Percentiles rank a stretch among this genome's conserved stretches.
phyloP scores from a whole-genome alignment of 1,284 basidiomycete species.

The Exobasidium rhododendri region DNA sequence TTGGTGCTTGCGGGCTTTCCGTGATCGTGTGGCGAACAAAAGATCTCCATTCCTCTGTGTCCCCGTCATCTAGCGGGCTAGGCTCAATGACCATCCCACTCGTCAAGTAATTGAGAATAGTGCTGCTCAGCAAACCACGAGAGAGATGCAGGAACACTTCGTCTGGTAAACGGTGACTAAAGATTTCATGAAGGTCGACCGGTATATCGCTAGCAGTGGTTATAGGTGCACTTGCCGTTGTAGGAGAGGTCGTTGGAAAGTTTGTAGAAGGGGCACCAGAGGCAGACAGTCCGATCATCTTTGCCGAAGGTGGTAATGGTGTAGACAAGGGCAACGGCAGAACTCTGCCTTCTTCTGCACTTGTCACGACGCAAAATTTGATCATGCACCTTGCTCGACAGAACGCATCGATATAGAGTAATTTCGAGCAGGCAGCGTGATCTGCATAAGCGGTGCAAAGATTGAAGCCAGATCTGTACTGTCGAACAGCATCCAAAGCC shows the following conservation, averaged over 20 bases:
- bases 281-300: conserved; percentile 3
- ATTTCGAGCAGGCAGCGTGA: conserved; percentile 62
- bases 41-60: conserved; percentile 86
- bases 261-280: conserved; percentile 17
- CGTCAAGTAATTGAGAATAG: conserved; percentile 84
- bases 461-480: conserved; percentile 43
- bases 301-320: conserved; percentile 54
- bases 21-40: conserved; percentile 95
- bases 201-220: conserved; percentile 82
- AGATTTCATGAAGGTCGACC: conserved; percentile 86
- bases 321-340: conserved; percentile 80
- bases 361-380: conserved; percentile 85
- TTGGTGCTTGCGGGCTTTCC: conserved; percentile 79
- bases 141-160: conserved; percentile 96
- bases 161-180: conserved; percentile 89
- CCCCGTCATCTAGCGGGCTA: conserved; percentile 89
- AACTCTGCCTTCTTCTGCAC: conserved; percentile 79
- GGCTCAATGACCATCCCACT: conserved; percentile 75
- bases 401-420: conserved; percentile 79
- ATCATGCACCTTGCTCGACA: conserved; percentile 86
- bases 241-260: conserved; percentile 58
- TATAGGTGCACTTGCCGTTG: conserved; percentile 61
- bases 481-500: conserved; percentile 57
- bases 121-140: conserved; percentile 79
- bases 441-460: conserved; percentile 41